phyloP scores from a whole-genome alignment of 352 stramenopile species.

The Globisporangium takayamanum region DNA sequence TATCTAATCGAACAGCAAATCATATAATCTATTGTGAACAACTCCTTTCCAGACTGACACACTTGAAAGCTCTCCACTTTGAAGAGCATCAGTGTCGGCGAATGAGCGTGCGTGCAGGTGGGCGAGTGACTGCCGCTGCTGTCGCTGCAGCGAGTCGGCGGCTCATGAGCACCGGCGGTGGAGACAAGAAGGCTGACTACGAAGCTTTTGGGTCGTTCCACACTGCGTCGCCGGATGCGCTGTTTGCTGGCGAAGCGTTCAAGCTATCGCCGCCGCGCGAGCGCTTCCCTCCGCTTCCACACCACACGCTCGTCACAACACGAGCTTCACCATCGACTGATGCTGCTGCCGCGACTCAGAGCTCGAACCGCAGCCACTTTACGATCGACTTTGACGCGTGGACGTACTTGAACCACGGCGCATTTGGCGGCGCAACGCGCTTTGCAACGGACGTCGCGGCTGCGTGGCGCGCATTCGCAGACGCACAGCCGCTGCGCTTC shows the following conservation, averaged over 20 bases:
- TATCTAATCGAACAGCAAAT: too few species aligned
- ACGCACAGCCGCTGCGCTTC: slow-evolving; percentile 89
- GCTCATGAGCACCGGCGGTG: neutral
- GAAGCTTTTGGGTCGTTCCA: slow-evolving; percentile 79
- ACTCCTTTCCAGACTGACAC: too few species aligned
- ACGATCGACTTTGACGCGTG: slow-evolving; percentile 53
- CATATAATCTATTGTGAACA: too few species aligned
- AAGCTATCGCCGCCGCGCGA: slow-evolving; percentile 5
- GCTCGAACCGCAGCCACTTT: slow-evolving; percentile 36
- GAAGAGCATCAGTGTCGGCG: too few species aligned
- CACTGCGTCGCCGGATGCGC: slow-evolving; percentile 38
- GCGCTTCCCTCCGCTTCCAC: slow-evolving; percentile 20
- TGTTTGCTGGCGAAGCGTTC: slow-evolving; percentile 33
- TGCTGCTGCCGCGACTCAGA: neutral
- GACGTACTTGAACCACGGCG: slow-evolving; percentile 94
- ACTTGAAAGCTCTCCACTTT: too few species aligned
- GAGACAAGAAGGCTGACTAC: slow-evolving; percentile 28
- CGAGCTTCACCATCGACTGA: neutral
- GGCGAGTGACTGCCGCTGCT: neutral
- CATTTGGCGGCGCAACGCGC: slow-evolving; percentile 81
- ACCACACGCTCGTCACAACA: neutral
- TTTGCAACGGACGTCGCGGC: slow-evolving; percentile 58
- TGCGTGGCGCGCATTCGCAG: slow-evolving; percentile 72
- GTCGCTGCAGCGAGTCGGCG: neutral
- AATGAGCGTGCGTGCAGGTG: too few species aligned